phyloP scores from a whole-genome alignment of 257 asterid genomes.

The Hygrophila difformis region DNA sequence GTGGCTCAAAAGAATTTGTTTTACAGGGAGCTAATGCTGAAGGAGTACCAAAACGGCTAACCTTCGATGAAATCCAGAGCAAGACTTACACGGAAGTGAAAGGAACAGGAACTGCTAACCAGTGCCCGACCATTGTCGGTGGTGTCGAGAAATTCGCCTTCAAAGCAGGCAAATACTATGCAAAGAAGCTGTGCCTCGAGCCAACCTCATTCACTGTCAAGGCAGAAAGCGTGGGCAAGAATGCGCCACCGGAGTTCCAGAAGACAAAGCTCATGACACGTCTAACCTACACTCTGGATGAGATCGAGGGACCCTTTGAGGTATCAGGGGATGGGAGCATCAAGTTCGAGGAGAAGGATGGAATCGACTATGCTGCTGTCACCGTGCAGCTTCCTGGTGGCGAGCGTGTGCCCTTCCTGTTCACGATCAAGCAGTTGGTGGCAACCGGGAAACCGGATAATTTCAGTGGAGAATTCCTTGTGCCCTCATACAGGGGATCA shows the following conservation, averaged over 20 bases:
- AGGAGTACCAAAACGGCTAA: conserved; percentile 70
- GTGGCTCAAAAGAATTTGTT: too few species aligned
- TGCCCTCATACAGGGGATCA: conserved; percentile 95
- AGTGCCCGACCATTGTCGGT: conserved; percentile 91
- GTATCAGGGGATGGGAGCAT: conserved; percentile 68
- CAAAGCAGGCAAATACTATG: conserved; percentile 75
- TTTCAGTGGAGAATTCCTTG: conserved; percentile 69
- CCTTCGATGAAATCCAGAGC: conserved; percentile 89
- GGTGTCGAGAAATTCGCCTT: conserved; percentile 62
- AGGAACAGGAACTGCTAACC: conserved; percentile 96
- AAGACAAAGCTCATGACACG: conserved; percentile 98
- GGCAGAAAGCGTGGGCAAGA: conserved; percentile 79
- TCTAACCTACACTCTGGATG: conserved; percentile 94
- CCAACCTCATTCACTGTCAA: conserved; percentile 98
- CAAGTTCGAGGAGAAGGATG: conserved; percentile 92
- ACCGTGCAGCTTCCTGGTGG: conserved; percentile 99
- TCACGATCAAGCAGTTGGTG: conserved; percentile 81
- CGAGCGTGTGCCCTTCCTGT: conserved; percentile 93
- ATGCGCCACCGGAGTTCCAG: conserved; percentile 81
- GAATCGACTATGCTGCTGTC: conserved; percentile 95
- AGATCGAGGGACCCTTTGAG: conserved; percentile 94
- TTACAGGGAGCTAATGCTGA: conserved; percentile 87
- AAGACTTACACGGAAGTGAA: conserved; percentile 88
- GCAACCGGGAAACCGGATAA: conserved; percentile 80
- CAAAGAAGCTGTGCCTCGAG: conserved; percentile 89